Base-by-base conservation (phyloP, 495 filamentous ascomycete species). In the Penicillium antarcticum region DNA sequence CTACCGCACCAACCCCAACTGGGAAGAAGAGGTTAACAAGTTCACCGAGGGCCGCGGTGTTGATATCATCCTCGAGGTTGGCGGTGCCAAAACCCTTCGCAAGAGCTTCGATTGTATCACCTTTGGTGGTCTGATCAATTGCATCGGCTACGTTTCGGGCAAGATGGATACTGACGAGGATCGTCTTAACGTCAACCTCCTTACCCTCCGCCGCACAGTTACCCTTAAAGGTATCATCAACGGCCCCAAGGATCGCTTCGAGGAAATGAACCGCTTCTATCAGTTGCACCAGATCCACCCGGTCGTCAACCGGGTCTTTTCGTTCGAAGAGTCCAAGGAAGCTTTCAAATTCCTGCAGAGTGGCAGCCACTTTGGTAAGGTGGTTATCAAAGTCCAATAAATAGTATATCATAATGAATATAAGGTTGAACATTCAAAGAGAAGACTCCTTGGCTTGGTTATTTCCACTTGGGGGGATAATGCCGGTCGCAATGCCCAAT, bases 321-420 rank as follows among this genome's bases (percentile, higher is more conserved):
- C 61, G 0, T 76, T 88, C 10, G 78, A 78, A 2, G 64, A 81
- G 48, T 52, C 72, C 0, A 76, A 73, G 54, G 76, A 87, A 41
- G 75, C 75, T 1, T 77, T 75, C 46, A 55, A 67, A 45, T 75
- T 73, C 44, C 43, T 87, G 76, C 86, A 80, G 72, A 80, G 78
- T 42, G 76, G 86, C 62, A 82, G 81, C 46, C 88, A 94, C 63
- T 85, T 90, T 69, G 88, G 88, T 5, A 91, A 91, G 69, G 65
- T 91, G 4, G 76, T 75, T 9, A 85, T 90, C 59, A 79, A 77
- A 57, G 79, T 87, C 37, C 46, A 61, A 19, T 47, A 50, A 33
- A 48, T 40, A 29, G 7, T 6, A 10, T 29, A 29, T 29, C 5
- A 29, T 9, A 29, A 29, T 1, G 2, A 29, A 29, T 10, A 29